Evolutionary conservation across 2,329 filamentous ascomycete genomes (phyloP), one percentile per base, ranked within the genome.

Genomic region (Neurospora crassa): DNA sequence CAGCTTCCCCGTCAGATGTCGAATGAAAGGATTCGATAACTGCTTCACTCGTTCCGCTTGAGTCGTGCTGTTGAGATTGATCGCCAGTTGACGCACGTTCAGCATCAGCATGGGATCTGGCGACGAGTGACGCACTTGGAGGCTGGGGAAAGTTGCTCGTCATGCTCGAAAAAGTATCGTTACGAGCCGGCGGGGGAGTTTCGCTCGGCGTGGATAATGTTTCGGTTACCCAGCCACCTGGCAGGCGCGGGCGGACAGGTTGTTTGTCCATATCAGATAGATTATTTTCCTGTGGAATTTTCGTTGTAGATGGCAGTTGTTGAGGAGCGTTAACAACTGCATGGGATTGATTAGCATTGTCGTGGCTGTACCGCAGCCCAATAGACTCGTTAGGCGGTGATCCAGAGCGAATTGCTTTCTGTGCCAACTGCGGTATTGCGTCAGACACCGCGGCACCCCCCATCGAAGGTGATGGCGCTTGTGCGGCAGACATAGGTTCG

Each of bases 171-270:
- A 68, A 43, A 18, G 59, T 18, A 8, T 68, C 71, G 20, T 16
- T 43, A 14, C 18, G 24, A 24, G 68, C 47, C 24, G 75, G 68
- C 5, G 73, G 69, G 24, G 70, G 20, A 4, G 41, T 40, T 18
- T 78, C 76, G 24, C 71, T 72, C 8, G 76, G 72, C n/a, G 75
- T 74, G 2, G 73, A 70, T 12, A 71, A 53, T 6, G 76, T 78
- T 70, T 80, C 79, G 16, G 78, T 75, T 47, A 80, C 79, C 79
- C 78, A 79, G 40, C 74, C 75, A 24, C 79, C 79, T 18, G 79
- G 79, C n/a, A 80, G 72, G 8, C 74, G 73, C 1, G 79, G 78
- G 18, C 78, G 72, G 34, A 71, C 68, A 7, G 69, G 69, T 37
- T 67, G 68, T 70, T 75, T 69, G 70, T 69, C 69, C 40, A 67